These are phyloP conservation scores for Tylopilus felleus DNA, from an alignment of 768 basidiomycete genomes.

Conservation along the genomic window DNA sequence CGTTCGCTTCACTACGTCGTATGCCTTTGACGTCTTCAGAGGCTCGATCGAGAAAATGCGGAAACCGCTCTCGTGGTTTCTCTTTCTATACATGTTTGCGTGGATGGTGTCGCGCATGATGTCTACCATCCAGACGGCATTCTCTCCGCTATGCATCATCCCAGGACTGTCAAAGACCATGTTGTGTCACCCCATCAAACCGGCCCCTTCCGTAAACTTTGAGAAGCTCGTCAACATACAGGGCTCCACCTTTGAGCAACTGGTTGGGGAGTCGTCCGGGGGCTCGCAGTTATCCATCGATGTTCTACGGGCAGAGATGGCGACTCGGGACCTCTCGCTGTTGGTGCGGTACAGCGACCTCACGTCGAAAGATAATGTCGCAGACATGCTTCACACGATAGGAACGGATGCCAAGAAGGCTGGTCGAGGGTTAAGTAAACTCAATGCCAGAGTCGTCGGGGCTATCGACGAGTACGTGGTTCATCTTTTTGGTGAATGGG, in stretches of 20 bases:
- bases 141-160: conserved; percentile 59
- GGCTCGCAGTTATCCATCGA: conserved; percentile 60
- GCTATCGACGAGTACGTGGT: conserved; percentile 65
- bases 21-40: conserved; percentile 46
- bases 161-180: conserved; percentile 52
- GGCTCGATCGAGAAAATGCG: conserved; percentile 49
- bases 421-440: conserved; percentile 55
- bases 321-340: conserved; percentile 61
- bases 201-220: conserved; percentile 49
- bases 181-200: conserved; percentile 37
- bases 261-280: conserved; percentile 57
- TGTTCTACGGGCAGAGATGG: conserved; percentile 76
- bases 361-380: conserved; percentile 55
- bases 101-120: conserved; percentile 42
- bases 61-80: conserved; percentile 51
- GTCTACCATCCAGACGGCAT: conserved; percentile 41
- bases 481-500: not conserved
- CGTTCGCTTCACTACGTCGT: conserved; percentile 33
- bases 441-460: conserved; percentile 66
- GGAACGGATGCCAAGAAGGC: conserved; percentile 59
- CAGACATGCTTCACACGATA: conserved; percentile 50
- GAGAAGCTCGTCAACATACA: conserved; percentile 59
- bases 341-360: conserved; percentile 64
- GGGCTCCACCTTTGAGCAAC: conserved; percentile 56
- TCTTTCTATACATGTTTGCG: conserved; percentile 51